phyloP scores from a whole-genome alignment of 129 eudicot genomes.

The Glebionis coronaria region DNA sequence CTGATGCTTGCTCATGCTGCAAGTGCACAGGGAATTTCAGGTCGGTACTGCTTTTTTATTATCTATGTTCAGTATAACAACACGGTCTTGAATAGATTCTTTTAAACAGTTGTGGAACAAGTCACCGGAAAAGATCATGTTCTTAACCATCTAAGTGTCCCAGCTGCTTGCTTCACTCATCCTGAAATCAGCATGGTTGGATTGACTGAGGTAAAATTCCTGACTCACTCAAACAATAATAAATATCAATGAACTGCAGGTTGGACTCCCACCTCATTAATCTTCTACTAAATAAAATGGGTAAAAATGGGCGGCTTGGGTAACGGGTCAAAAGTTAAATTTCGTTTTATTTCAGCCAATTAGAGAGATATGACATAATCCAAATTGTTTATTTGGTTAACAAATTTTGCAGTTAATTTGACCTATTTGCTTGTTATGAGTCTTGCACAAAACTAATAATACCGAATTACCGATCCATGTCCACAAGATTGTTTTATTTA shows the following conservation, averaged over 20 bases:
- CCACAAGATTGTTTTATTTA: neutral
- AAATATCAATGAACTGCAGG: too few relatives aligned
- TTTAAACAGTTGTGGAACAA: constrained; percentile 84
- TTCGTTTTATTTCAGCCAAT: too few relatives aligned
- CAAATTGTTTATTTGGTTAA: neutral
- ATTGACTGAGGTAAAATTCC: constrained; percentile 65
- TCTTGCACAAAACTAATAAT: constrained; percentile 14
- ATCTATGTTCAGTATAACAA: neutral
- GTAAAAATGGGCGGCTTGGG: neutral
- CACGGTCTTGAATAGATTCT: neutral
- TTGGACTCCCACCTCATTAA: too few relatives aligned
- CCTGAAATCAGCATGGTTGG: constrained; percentile 99
- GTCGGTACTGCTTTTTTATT: constrained; percentile 28
- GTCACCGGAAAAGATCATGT: constrained; percentile 82
- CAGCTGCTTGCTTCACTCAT: constrained; percentile 98
- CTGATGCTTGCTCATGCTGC: constrained; percentile 99
- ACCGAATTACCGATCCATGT: constrained; percentile 1
- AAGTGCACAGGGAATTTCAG: constrained; percentile 99
- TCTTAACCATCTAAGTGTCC: constrained; percentile 85
- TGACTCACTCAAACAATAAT: neutral
- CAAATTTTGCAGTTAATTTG: neutral
- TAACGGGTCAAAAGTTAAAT: neutral
- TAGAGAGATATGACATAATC: too few relatives aligned
- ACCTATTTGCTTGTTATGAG: neutral
- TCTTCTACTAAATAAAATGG: too few relatives aligned